Percentiles rank a stretch among this genome's conserved stretches.
Evolutionary conservation across 352 stramenopile species (phyloP).

Genomic region (Blastocystis sp.): DNA sequence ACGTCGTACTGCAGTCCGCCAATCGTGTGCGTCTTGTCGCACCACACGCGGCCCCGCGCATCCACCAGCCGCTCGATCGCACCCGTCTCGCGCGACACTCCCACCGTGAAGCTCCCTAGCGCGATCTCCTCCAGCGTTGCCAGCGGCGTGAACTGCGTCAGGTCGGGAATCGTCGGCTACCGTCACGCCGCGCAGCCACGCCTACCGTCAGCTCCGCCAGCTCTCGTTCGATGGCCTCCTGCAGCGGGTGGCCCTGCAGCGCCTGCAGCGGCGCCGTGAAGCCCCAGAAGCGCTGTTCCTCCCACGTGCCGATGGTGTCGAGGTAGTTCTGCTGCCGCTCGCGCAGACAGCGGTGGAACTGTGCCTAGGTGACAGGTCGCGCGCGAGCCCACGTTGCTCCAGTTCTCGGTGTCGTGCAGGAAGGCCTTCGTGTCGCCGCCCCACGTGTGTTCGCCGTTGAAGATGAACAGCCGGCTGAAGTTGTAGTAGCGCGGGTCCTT

Average conservation of each 20-base stretch:
- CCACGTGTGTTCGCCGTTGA: constrained; percentile 54
- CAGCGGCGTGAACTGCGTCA: background rate
- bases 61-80: background rate
- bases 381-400: constrained; percentile 17
- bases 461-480: constrained; percentile 42
- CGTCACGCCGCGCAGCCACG: background rate
- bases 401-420: constrained; percentile 56
- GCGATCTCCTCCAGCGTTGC: background rate
- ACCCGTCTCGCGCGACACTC: background rate
- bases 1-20: constrained; percentile 18
- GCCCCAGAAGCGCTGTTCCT: constrained; percentile 24
- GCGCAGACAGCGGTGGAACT: constrained; percentile 6
- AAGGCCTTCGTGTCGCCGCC: constrained; percentile 45
- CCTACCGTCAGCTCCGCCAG: background rate
- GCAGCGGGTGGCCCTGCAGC: background rate
- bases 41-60: constrained; percentile 1
- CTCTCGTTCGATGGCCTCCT: background rate
- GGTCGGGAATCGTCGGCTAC: background rate
- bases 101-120: background rate
- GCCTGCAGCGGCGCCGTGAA: constrained; percentile 45
- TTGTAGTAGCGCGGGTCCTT: constrained; percentile 49
- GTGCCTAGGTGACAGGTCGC: background rate
- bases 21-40: constrained; percentile 1
- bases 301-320: constrained; percentile 46
- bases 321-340: constrained; percentile 3